Evolutionary conservation across 163 green algal genomes (phyloP), one percentile per base, ranked within the genome.

Genomic region (Chloromonas sp.): DNA sequence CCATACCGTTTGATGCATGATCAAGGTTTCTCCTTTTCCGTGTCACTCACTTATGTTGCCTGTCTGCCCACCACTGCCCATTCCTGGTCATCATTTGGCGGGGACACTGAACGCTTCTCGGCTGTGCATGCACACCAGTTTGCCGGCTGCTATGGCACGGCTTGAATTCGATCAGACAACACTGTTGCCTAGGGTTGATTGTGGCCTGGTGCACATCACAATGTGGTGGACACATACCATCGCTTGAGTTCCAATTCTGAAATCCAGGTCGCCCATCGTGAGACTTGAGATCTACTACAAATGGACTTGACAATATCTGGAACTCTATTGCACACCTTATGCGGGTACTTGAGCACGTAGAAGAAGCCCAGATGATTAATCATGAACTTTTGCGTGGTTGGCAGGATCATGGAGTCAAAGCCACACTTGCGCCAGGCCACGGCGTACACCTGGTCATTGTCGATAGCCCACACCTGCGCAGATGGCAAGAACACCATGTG

Each of bases 321-420:
- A 36, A 36, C 36, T 36, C 36, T 36, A 36, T 36, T 36, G 66
- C 8, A 11, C 58, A 79, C 71, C 71, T 79, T 79, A 59, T 79
- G 71, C 5, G 87, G 89, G 82, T 91, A 87, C 79, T 92, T 91
- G 36, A 91, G 85, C 70, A 92, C 89, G 83, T 89, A 92, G 70
- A 86, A 87, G 74, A 87, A 91, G 60, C 87, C 87, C 58, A 92
- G 74, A 74, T 89, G 86, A 83, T 92, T 92, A 86, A 91, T 91
- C 85, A 90, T 88, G 83, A 88, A 91, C 84, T 92, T 91, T 77
- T 91, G 87, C 70, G 87, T 92, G 70, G 87, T 92, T 61, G 89
- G 87, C 15, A 91, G 82, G 14, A 92, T 36, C 71, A 92, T 87
- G 2, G 87, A 91, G 87, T 92, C 87, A 36, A 91, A 71, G 60